These are phyloP conservation scores for Picochlorum sp. DNA, from an alignment of 139 green algal species.

Conservation along the genomic window DNA sequence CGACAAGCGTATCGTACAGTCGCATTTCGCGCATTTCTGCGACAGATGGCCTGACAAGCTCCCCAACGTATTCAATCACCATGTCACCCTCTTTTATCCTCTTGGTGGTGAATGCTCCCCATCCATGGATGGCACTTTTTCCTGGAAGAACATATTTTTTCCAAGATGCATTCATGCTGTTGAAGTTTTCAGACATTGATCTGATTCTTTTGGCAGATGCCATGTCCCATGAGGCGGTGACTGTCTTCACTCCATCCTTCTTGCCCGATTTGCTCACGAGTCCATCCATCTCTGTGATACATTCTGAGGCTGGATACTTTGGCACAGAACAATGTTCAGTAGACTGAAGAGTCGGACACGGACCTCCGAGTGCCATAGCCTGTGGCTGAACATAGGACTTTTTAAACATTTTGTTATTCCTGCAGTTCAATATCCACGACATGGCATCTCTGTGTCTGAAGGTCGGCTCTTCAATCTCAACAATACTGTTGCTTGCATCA, in stretches of 20 bases:
- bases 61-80: constrained; percentile 62
- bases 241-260: not conserved
- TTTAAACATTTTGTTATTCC: too few species aligned
- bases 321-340: too few species aligned
- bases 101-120: constrained; percentile 61
- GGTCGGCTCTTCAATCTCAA: too few species aligned
- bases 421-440: too few species aligned
- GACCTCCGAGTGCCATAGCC: too few species aligned
- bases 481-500: too few species aligned
- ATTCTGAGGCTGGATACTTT: too few species aligned
- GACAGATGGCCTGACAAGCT: constrained; percentile 45
- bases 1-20: constrained; percentile 68
- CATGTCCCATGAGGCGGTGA: not conserved
- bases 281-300: too few species aligned
- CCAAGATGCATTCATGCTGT: constrained; percentile 25
- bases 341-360: too few species aligned
- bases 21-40: constrained; percentile 48
- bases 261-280: too few species aligned
- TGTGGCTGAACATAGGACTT: too few species aligned
- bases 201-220: not conserved
- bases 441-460: too few species aligned
- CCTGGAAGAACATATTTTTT: constrained; percentile 38
- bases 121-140: constrained; percentile 78
- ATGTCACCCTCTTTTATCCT: constrained; percentile 43
- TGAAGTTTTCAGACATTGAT: constrained; percentile 18